Conservation (phyloP, 148 eudicot genomes). For the Pharnaceum exiguum region DNA sequence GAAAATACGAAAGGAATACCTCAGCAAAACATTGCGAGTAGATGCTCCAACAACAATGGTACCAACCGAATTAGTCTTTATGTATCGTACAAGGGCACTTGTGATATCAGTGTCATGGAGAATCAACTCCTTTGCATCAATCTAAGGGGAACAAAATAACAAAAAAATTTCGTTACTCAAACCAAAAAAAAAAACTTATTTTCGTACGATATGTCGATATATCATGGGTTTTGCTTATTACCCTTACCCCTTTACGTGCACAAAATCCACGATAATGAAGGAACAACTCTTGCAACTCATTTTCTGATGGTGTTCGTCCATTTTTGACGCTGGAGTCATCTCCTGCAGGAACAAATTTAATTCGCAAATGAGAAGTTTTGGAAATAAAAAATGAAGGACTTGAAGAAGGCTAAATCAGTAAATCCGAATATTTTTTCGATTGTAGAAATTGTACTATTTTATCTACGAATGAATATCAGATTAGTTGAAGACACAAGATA, state of each 20-base stretch:
- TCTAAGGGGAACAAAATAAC: slow-evolving; percentile 23
- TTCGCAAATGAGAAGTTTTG: no score
- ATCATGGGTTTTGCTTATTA: no score
- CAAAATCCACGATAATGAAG: slow-evolving; percentile 70
- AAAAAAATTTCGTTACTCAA: not conserved
- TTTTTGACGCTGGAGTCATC: slow-evolving; percentile 25
- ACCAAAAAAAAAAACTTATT: not conserved
- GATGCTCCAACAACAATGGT: slow-evolving; percentile 59
- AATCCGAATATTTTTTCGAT: no score
- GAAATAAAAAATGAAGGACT: no score
- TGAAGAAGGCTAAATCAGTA: no score
- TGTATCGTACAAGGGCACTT: slow-evolving; percentile 42
- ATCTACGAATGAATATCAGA: no score
- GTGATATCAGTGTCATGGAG: slow-evolving; percentile 54
- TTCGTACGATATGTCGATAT: not conserved
- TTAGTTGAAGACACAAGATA: no score
- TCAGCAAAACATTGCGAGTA: slow-evolving; percentile 44
- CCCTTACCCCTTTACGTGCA: slow-evolving; percentile 86
- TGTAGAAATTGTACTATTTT: no score
- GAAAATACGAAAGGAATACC: no score
- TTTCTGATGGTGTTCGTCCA: slow-evolving; percentile 37
- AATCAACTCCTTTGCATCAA: slow-evolving; percentile 54
- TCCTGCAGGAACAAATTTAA: no score
- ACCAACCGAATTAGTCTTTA: slow-evolving; percentile 28
- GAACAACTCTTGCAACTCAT: slow-evolving; percentile 58